Evolutionary conservation across 306 rosid species (phyloP).

Genomic region (Lathyrus aphaca): DNA sequence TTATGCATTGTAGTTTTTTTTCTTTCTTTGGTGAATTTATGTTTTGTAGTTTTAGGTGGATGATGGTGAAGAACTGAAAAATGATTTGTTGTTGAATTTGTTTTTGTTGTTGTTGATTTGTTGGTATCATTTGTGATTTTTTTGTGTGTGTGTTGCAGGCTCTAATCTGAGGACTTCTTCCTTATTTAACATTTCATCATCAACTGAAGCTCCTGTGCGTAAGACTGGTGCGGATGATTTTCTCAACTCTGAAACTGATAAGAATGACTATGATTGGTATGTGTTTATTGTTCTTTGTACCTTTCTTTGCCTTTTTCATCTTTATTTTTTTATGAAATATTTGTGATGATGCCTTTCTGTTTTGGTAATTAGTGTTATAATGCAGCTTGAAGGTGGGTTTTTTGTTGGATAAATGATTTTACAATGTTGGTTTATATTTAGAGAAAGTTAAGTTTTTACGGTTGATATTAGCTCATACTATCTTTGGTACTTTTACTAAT

Average conservation of each 20-base stretch:
- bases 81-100: not conserved
- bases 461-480: slow-evolving; percentile 24
- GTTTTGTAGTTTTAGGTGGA: not conserved
- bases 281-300: slow-evolving; percentile 13
- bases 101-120: slow-evolving; percentile 16
- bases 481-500: not conserved
- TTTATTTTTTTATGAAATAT: not conserved
- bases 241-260: slow-evolving; percentile 78
- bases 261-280: slow-evolving; percentile 96
- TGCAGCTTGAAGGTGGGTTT: slow-evolving; percentile 1
- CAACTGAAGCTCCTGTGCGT: slow-evolving; percentile 55
- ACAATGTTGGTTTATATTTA: slow-evolving; percentile 27
- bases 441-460: slow-evolving; percentile 1
- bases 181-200: slow-evolving; percentile 57
- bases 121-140: not conserved
- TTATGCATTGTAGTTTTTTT: not conserved
- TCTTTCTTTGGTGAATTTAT: too few species aligned
- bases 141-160: slow-evolving; percentile 53
- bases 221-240: slow-evolving; percentile 80
- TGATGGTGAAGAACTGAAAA: slow-evolving; percentile 3
- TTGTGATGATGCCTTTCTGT: slow-evolving; percentile 10
- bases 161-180: slow-evolving; percentile 58
- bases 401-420: slow-evolving; percentile 24
- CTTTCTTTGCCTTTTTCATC: slow-evolving; percentile 6
- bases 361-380: slow-evolving; percentile 1